Evolutionary conservation across 2,329 filamentous ascomycete species (phyloP), one percentile per base, ranked within the genome.

Genomic region (Tolypocladium cylindrosporum): DNA sequence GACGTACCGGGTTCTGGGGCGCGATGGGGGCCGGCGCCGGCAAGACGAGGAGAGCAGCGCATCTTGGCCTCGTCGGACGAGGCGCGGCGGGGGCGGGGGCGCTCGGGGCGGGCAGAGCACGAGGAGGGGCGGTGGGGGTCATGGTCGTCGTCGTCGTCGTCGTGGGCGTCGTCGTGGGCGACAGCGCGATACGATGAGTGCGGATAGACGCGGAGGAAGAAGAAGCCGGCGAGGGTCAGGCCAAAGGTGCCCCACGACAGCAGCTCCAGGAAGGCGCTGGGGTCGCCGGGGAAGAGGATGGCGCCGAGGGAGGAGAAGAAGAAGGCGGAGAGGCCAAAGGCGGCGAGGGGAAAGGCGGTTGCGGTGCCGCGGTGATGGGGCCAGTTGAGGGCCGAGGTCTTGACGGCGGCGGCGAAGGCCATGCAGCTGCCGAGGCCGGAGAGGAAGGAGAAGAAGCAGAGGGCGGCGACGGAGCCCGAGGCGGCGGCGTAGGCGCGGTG

Each of bases 291-390:
- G 68, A 96, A 92, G 45, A 90, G 76, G 53, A 95, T 69, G 21
- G 85, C 84, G 27, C 91, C 90, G 40, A 95, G 74, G 2, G 87
- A 80, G 0, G 94, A 93, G 75, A 97, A 99, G 77, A 97, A 96
- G 74, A 99, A 94, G 57, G 94, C 94, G 70, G 92, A 97, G 58
- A 99, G 76, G 3, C 94, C 94, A 69, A 97, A 97, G 3, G 90
- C 92, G 58, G 94, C 90, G 58, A 97, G 75, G 7, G 94, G 93
- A 66, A 97, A 94, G 1, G 92, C 92, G 7, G 94, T 97, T 7
- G 94, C 94, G 4, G 93, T 96, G 57, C 94, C 94, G 62, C 94
- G 85, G 70, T 96, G 88, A 59, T 87, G 83, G 14, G 93, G 93
- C 85, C 92, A 97, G 73, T 97, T 97, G 63, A 94, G 81, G 11